These are phyloP conservation scores for Lactarius trivialis DNA, from an alignment of 768 basidiomycete species.

Conservation along the genomic window DNA sequence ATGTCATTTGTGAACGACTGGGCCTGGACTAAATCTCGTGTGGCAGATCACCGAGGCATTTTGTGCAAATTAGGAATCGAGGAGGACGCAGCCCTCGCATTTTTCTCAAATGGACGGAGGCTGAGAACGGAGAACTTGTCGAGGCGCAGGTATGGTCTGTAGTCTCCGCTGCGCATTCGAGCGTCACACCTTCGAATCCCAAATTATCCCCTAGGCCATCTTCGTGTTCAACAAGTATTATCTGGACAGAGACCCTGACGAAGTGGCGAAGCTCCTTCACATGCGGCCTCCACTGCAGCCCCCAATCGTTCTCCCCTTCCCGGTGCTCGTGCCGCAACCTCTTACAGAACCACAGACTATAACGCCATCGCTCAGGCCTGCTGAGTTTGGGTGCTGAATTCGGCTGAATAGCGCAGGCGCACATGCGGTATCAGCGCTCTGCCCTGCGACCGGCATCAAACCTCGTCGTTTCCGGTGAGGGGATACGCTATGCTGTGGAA, in stretches of 20 bases:
- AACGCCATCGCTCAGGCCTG: slow-evolving; percentile 60
- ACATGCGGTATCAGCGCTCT: slow-evolving; percentile 60
- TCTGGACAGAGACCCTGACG: slow-evolving; percentile 59
- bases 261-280: slow-evolving; percentile 53
- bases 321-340: neutral
- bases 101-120: slow-evolving; percentile 71
- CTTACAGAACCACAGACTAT: slow-evolving; percentile 48
- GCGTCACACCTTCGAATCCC: no score
- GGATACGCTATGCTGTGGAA: slow-evolving; percentile 73
- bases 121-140: slow-evolving; percentile 68
- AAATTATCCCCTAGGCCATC: slow-evolving; percentile 43
- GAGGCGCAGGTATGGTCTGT: slow-evolving; percentile 49
- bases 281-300: slow-evolving; percentile 57
- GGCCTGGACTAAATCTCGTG: slow-evolving; percentile 12
- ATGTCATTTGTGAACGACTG: neutral
- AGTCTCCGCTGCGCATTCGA: neutral
- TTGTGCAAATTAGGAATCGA: slow-evolving; percentile 64
- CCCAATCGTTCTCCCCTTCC: slow-evolving; percentile 34
- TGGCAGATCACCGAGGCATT: slow-evolving; percentile 60
- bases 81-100: slow-evolving; percentile 62
- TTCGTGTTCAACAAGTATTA: slow-evolving; percentile 81
- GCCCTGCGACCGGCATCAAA: slow-evolving; percentile 64
- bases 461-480: slow-evolving; percentile 61
- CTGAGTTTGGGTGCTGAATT: slow-evolving; percentile 59
- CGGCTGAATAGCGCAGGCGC: slow-evolving; percentile 51